Base-by-base conservation (phyloP, 1,284 basidiomycete species). In the Tilletiopsis washingtonensis region DNA sequence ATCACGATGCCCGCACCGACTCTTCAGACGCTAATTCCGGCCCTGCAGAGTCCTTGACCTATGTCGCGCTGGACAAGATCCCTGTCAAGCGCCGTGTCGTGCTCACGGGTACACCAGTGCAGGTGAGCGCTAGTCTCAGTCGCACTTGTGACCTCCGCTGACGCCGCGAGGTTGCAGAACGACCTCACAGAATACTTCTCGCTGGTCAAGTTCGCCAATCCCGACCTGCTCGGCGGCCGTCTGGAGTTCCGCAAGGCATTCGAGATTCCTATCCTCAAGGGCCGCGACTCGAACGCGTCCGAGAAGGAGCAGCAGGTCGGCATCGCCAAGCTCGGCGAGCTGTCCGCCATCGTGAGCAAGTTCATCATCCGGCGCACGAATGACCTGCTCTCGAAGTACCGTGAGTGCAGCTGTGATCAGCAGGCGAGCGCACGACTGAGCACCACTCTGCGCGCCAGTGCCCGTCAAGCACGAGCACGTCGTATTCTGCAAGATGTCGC, bases 401-500 rank as follows among this genome's bases (percentile, higher is more conserved):
- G 91, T 91, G 56, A 59, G 88, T 82, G 23, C 23, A 21, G 26
- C n/a, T n/a, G n/a, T n/a, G n/a, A n/a, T n/a, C n/a, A n/a, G n/a
- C n/a, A n/a, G n/a, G n/a, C n/a, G 14, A 19, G 17, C 3, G 24
- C 21, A 7, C 42, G 21, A 24, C 3, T 32, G n/a, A 19, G 43
- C 7, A n/a, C 26, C 24, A 14, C 19, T 5, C n/a, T 9, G 7
- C 20, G 37, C 9, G 20, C 15, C 61, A 94, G 91, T 99, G 39
- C 93, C 93, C 3, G 89, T 98, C 77, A 99, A 99, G 74, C 96
- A 98, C 77, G 93, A 98, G 75, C 91, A 97, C 57, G 94, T 98
- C 59, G 94, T 99, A 1, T 99, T 98, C 76, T 97, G 93, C 74
- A 80, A 82, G 42, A 81, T 91, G 14, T 91, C 90, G 1, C 79